Base-by-base conservation (phyloP, 2,329 filamentous ascomycete species). In the Fusarium begoniae region DNA sequence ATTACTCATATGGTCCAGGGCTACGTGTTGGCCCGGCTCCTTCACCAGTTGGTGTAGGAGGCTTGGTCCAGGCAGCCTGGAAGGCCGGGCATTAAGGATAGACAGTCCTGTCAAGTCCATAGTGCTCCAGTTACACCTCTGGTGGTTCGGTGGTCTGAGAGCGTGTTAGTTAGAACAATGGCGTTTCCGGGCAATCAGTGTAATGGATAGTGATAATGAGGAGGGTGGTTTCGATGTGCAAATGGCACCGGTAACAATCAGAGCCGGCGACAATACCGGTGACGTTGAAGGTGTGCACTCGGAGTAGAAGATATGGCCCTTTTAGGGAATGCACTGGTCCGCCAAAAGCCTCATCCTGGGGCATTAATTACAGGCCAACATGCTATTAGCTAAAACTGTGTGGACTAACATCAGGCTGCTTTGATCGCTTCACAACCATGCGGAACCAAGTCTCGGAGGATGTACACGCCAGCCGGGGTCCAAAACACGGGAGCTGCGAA, bases 41-140 rank as follows among this genome's bases (percentile, higher is more conserved):
- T 84, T 82, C 55, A 96, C 88, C 13, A 97, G 86, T 15, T 93
- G 81, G 80, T 89, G 87, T 43, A 89, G 80, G 51, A 88, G 80
- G 17, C 66, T 63, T 28, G 87, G 85, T 3, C 87, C 87, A 3
- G 82, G 75, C 11, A 87, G 74, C 63, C 77, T 81, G 20, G 65
- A 67, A 17, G 87, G 83, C 32, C 79, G 77, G 15, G 85, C 80
- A 75, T 89, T 89, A 69, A 87, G 77, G 53, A 89, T 82, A 15
- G 87, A 88, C 38, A 85, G 77, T 40, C 74, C 69, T 37, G 65
- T 51, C 38, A 66, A 37, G 41, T 80, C 77, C 81, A 82, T 82
- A 43, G 51, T 74, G 60, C 32, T 57, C 55, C 32, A 28, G 43
- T 37, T 63, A 40, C 40, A 59, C 44, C 47, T 45, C 50, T 30